Evolutionary conservation across 768 basidiomycete species (phyloP).

Genomic region (Pleurotus tuber-regium): DNA sequence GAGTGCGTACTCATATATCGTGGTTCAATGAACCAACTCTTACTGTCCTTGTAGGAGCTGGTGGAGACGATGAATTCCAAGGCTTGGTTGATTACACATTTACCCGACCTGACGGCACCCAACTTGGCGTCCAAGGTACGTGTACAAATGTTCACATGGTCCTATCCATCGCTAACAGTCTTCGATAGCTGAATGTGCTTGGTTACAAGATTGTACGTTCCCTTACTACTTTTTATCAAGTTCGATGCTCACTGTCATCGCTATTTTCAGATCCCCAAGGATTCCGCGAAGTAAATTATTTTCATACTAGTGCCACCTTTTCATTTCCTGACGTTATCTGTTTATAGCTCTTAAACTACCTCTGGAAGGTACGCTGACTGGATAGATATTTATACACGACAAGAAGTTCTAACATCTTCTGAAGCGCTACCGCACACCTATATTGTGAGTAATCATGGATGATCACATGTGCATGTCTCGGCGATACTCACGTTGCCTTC

Average conservation of each 20-base stretch:
- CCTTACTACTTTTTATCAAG: neutral
- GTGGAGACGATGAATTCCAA: slow-evolving; percentile 63
- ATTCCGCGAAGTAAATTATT: slow-evolving; percentile 52
- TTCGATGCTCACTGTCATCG: slow-evolving; percentile 2
- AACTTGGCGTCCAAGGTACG: slow-evolving; percentile 61
- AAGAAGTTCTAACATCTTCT: neutral
- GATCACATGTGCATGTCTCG: neutral
- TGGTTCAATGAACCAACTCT: slow-evolving; percentile 1
- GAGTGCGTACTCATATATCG: slow-evolving; percentile 32
- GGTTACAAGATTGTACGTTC: slow-evolving; percentile 62
- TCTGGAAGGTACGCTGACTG: slow-evolving; percentile 51
- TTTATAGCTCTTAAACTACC: slow-evolving; percentile 58
- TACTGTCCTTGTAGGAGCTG: slow-evolving; percentile 53
- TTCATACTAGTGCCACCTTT: neutral
- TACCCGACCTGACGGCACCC: slow-evolving; percentile 58
- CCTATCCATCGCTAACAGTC: neutral
- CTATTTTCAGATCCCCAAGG: slow-evolving; percentile 49
- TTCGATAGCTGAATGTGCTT: slow-evolving; percentile 53
- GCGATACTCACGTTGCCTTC: neutral
- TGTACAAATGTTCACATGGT: neutral
- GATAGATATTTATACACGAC: neutral
- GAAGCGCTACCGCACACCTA: slow-evolving; percentile 36
- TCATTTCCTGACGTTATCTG: neutral
- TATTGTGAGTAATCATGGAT: slow-evolving; percentile 7
- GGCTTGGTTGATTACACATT: slow-evolving; percentile 60